These are phyloP conservation scores for Alternaria gansuensis DNA, from an alignment of 2,329 filamentous ascomycete genomes.

Conservation along the genomic window DNA sequence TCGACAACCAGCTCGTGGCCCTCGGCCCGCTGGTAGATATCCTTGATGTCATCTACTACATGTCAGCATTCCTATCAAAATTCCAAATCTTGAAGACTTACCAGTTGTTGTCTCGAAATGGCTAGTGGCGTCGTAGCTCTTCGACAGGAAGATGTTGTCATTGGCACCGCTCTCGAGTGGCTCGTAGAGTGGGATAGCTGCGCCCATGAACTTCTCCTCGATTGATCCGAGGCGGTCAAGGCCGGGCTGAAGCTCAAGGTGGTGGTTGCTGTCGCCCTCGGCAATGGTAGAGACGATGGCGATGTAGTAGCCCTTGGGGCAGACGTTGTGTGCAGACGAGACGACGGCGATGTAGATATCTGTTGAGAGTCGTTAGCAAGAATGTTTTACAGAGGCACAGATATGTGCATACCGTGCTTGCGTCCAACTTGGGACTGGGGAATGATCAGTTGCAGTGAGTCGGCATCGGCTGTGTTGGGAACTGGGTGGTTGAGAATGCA, in stretches of 20 bases:
- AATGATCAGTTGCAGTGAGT: constrained; percentile 95
- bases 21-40: constrained; percentile 85
- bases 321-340: constrained; percentile 95
- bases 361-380: constrained; percentile 51
- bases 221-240: constrained; percentile 91
- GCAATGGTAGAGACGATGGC: constrained; percentile 98
- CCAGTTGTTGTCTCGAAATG: constrained; percentile 92
- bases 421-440: constrained; percentile 96
- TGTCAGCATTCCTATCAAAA: constrained; percentile 20
- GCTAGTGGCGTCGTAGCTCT: constrained; percentile 97
- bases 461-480: constrained; percentile 84
- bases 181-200: constrained; percentile 93
- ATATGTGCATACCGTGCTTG: constrained; percentile 78
- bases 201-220: constrained; percentile 96
- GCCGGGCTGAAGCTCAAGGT: constrained; percentile 91
- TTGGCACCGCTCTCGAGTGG: constrained; percentile 81
- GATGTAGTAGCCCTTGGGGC: constrained; percentile 98
- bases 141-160: constrained; percentile 96
- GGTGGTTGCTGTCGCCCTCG: constrained; percentile 90
- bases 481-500: constrained; percentile 97
- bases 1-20: constrained; percentile 89
- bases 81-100: constrained; percentile 45
- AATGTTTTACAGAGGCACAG: background rate
- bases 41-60: constrained; percentile 84
- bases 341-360: constrained; percentile 98